Evolutionary conservation across 768 basidiomycete genomes (phyloP), one percentile per base, ranked within the genome.

Genomic region (Mycena chlorophos): DNA sequence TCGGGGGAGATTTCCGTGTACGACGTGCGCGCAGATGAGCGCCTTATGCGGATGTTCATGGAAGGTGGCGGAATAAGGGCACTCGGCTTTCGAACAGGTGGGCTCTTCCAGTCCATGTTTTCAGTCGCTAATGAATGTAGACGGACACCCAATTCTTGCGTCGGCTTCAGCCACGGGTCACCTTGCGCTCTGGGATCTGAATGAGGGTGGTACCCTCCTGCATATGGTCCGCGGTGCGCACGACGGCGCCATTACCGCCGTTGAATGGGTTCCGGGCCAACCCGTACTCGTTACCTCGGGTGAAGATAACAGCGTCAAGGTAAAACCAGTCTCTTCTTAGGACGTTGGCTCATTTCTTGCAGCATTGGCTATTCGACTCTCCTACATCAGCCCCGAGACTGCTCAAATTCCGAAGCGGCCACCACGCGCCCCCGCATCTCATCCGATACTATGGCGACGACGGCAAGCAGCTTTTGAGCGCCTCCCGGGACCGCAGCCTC

Each of bases 281-380:
- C 92, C 94, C 6, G 72, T 99, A 13, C 74, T 99, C 45, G 80
- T 98, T 57, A 94, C 86, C 29, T 91, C 91, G 2, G 91, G 94
- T 20, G 90, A 89, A 59, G 97, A 98, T 67, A 99, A 99, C 69
- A 91, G 92, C 63, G 81, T 99, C 56, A 98, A 98, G 81, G 95
- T 94, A 55, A 51, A 69, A 67, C 39, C 30, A 29, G 12, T 47
- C 19, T 14, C 13, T 29, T 16, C n/a, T 25, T 23, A 4, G 23
- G 20, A 34, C 17, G 31, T 34, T 34, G 8, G 8, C 27, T 34
- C 30, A 49, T 34, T 28, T 34, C 51, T 38, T 56, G 29, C 65
- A 98, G 95, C 95, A 99, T 94, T 98, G 96, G 95, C 68, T 96
- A 20, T 95, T 96, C 64, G 97, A 98, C 65, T 91, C 94, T 0